Evolutionary conservation across 208 protist genomes (phyloP), one percentile per base, ranked within the genome.

Genomic region (Leishmania gerbilli): DNA sequence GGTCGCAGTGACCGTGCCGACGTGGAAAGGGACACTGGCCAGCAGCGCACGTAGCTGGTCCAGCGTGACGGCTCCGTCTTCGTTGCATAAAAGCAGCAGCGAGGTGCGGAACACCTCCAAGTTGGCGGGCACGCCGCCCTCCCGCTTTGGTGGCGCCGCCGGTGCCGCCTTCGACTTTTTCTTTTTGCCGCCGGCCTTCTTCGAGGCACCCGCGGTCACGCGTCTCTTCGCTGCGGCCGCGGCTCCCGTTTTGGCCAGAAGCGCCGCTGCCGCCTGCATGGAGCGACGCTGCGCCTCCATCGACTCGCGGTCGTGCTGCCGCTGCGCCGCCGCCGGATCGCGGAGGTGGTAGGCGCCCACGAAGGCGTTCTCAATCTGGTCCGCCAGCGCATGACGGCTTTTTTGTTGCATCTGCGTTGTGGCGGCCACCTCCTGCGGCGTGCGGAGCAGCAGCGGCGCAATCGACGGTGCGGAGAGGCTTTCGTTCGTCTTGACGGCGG

Each of bases 311-410:
- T 82, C 87, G 24, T 56, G 58, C 47, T 79, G 80, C 34, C 76
- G 71, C 80, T 86, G 42, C 68, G 74, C 74, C 5, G 86, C 88
- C 9, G 87, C 88, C 2, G 92, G 90, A 80, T 94, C 49, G 51
- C 81, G 74, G 27, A 90, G 79, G 72, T 90, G 87, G 85, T 92
- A 90, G 15, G 86, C 84, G 17, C 80, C 82, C 71, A 93, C 88
- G 72, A 96, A 96, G 27, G 79, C 82, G 19, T 95, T 83, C 34
- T 92, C 83, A 37, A 96, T 75, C 49, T 94, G 87, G 15, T 89
- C 76, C 11, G 84, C 79, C 11, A 90, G 11, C 49, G 69, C 31
- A 34, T 67, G 85, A 62, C 85, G 86, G n/a, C 56, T 51, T 72
- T 91, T 82, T n/a, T 81, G 80, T 21, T 84, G 83, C 42, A 80